Percentiles rank a stretch among this genome's conserved stretches.
Evolutionary conservation across 2,329 filamentous ascomycete genomes (phyloP).

Genomic region (Ceratocystis colombiana): DNA sequence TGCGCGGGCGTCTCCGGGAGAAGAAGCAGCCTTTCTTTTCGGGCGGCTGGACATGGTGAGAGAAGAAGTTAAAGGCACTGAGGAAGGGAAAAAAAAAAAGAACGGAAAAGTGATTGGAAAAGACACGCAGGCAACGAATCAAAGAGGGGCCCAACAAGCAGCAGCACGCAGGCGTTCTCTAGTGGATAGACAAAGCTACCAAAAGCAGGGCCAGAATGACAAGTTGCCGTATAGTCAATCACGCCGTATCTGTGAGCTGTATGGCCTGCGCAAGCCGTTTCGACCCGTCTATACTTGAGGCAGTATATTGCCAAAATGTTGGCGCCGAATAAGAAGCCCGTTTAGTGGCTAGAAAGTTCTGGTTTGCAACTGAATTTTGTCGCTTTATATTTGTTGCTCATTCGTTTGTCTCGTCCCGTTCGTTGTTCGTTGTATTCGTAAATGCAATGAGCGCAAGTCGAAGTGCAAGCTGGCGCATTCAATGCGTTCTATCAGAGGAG

Average conservation of each 20-base stretch:
- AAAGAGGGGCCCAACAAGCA: neutral
- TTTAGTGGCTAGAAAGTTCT: too few relatives aligned
- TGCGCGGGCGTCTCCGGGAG: conserved; percentile 30
- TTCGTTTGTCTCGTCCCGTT: neutral
- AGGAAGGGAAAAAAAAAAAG: neutral
- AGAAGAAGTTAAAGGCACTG: conserved; percentile 6
- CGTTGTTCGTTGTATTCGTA: neutral
- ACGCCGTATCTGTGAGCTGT: too few relatives aligned
- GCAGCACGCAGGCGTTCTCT: neutral
- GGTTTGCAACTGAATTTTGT: too few relatives aligned
- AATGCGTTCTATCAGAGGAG: neutral
- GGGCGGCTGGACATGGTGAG: conserved; percentile 38
- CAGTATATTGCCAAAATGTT: too few relatives aligned
- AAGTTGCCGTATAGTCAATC: too few relatives aligned
- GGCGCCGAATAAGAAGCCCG: too few relatives aligned
- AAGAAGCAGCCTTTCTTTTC: conserved; percentile 46
- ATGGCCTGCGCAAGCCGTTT: too few relatives aligned
- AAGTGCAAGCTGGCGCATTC: neutral
- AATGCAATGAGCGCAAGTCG: neutral
- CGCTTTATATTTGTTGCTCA: too few relatives aligned
- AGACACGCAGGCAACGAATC: neutral
- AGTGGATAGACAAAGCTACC: neutral
- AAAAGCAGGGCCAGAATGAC: neutral
- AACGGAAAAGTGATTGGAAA: neutral
- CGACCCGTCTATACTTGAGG: too few relatives aligned